Evolutionary conservation across 768 basidiomycete species (phyloP).

Genomic region (Boletus rubroflammeus): DNA sequence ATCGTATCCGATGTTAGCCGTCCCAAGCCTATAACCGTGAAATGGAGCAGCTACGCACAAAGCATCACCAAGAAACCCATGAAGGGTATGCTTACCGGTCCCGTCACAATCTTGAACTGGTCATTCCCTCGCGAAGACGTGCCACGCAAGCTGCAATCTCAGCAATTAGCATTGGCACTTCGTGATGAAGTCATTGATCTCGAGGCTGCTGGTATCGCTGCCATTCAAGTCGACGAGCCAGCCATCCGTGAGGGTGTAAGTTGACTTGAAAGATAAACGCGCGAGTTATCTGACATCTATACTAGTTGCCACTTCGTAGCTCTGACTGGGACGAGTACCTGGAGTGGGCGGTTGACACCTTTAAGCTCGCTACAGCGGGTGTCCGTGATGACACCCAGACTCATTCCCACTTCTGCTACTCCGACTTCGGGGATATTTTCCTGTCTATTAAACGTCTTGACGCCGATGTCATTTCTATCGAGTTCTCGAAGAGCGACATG

Average conservation of each 20-base stretch:
- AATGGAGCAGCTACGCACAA: conserved; percentile 96
- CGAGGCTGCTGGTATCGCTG: conserved; percentile 92
- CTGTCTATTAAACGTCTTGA: conserved; percentile 94
- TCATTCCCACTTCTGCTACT: conserved; percentile 99
- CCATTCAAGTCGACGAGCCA: conserved; percentile 99
- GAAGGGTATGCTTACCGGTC: conserved; percentile 99
- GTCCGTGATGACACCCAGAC: conserved; percentile 92
- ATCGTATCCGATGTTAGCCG: conserved; percentile 98
- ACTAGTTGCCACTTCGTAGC: conserved; percentile 89
- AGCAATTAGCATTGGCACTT: conserved; percentile 96
- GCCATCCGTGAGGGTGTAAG: conserved; percentile 97
- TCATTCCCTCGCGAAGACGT: conserved; percentile 99
- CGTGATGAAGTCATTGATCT: conserved; percentile 98
- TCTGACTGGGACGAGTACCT: conserved; percentile 96
- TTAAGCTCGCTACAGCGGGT: conserved; percentile 96
- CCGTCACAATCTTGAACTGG: conserved; percentile 99
- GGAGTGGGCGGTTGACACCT: conserved; percentile 97
- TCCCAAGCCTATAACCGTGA: conserved; percentile 88
- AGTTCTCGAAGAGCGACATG: conserved; percentile 98
- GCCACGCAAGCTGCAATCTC: conserved; percentile 92
- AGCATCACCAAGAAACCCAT: conserved; percentile 89
- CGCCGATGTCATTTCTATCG: conserved; percentile 98
- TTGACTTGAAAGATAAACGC: conserved; percentile 11
- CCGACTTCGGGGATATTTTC: conserved; percentile 99
- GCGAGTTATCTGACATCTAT: neutral